Percentiles rank a stretch among this genome's conserved stretches.
Conservation (phyloP, 139 green algal genomes). For the Tetradesmus lagerheimii region DNA sequence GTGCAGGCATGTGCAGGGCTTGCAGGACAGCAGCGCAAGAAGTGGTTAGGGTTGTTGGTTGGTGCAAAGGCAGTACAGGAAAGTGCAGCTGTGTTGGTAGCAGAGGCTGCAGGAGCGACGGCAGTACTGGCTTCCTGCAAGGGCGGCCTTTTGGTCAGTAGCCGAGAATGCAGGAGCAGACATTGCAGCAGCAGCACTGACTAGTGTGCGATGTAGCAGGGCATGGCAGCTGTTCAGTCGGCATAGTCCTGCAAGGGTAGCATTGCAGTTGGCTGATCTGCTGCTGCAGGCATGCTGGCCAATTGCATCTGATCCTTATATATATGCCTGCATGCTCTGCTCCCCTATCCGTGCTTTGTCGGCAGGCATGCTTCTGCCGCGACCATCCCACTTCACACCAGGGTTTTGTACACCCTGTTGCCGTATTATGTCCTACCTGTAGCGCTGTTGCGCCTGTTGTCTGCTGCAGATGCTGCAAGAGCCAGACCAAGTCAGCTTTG, state of each 20-base stretch:
- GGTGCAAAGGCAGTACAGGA: neutral
- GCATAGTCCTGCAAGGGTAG: neutral
- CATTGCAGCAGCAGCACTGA: too few species aligned
- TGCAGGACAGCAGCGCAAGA: neutral
- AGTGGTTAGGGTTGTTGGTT: neutral
- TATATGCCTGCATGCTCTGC: neutral
- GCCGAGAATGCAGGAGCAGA: too few species aligned
- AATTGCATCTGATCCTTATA: too few species aligned
- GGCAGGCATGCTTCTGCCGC: too few species aligned
- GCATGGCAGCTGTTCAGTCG: neutral
- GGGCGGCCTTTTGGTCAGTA: too few species aligned
- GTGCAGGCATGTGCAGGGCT: neutral
- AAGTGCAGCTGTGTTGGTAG: neutral
- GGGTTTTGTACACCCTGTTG: too few species aligned
- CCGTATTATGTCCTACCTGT: too few species aligned
- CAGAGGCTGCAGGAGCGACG: neutral
- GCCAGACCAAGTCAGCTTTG: neutral
- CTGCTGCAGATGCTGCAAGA: conserved; percentile 26
- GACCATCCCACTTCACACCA: too few species aligned
- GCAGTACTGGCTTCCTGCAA: neutral
- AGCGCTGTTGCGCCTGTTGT: neutral
- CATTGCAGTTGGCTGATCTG: neutral
- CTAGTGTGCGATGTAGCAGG: neutral
- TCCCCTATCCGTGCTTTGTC: neutral
- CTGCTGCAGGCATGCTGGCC: too few species aligned